phyloP scores from a whole-genome alignment of 176 grass and related monocot species.

The Juncus effusus region DNA sequence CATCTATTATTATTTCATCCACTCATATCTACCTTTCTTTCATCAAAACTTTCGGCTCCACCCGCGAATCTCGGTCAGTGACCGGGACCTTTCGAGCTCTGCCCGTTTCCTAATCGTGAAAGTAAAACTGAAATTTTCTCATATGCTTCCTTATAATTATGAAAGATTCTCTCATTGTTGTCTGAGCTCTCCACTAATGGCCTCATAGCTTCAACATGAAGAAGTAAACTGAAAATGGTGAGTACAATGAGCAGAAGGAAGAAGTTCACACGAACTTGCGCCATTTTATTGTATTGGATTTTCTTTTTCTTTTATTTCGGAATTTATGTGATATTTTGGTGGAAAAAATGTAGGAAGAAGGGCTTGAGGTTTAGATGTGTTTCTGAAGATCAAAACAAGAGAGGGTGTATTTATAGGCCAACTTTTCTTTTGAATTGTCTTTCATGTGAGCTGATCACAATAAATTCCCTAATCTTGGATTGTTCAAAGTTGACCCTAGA shows the following conservation, averaged over 20 bases:
- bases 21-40: background rate
- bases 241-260: constrained; percentile 13
- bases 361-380: background rate
- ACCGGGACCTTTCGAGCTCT: constrained; percentile 38
- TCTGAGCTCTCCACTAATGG: background rate
- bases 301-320: background rate
- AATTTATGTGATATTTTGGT: background rate
- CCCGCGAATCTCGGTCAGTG: constrained; percentile 3
- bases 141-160: background rate
- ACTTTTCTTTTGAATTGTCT: background rate
- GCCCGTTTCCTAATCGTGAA: constrained; percentile 14
- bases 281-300: background rate
- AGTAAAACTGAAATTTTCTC: constrained; percentile 10
- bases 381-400: background rate
- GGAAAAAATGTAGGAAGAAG: constrained; percentile 1
- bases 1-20: too few relatives aligned
- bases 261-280: background rate
- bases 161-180: background rate
- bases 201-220: constrained; percentile 15
- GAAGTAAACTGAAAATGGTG: constrained; percentile 8
- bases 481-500: constrained; percentile 23
- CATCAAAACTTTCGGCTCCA: background rate
- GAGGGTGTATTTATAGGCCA: constrained; percentile 23
- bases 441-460: too few relatives aligned
- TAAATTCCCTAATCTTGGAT: constrained; percentile 4